Evolutionary conservation across 2,329 filamentous ascomycete genomes (phyloP).

Genomic region (Cladophialophora carrionii): DNA sequence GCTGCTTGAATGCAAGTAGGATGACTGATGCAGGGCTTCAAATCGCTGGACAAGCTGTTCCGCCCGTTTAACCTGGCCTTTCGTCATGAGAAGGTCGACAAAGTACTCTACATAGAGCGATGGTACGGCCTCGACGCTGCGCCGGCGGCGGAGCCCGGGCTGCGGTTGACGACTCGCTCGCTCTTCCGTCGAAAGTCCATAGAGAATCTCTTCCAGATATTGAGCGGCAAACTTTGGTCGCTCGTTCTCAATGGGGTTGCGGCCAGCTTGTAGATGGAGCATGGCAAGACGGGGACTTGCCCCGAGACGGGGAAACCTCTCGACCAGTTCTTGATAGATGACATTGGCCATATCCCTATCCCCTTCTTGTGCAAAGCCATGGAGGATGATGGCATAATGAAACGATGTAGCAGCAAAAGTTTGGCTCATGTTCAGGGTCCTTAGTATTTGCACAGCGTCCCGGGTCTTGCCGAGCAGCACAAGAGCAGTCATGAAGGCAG

Average conservation of each 20-base stretch:
- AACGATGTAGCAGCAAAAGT: conserved; percentile 48
- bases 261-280: conserved; percentile 44
- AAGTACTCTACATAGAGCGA: conserved; percentile 59
- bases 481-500: conserved; percentile 63
- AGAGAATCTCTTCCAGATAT: conserved; percentile 46
- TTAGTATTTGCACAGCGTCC: conserved; percentile 58
- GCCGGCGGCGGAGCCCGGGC: conserved; percentile 42
- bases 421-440: conserved; percentile 45
- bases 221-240: conserved; percentile 38
- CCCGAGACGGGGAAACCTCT: conserved; percentile 44
- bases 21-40: conserved; percentile 41
- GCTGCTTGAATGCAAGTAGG: conserved; percentile 20
- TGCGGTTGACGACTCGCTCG: conserved; percentile 50
- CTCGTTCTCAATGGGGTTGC: conserved; percentile 28
- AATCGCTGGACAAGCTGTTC: conserved; percentile 62
- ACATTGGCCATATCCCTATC: conserved; percentile 54
- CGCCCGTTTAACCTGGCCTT: conserved; percentile 53
- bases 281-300: conserved; percentile 45
- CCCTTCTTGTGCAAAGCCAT: conserved; percentile 56
- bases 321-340: conserved; percentile 52
- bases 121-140: conserved; percentile 50
- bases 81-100: conserved; percentile 58
- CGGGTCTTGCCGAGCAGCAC: conserved; percentile 57
- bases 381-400: conserved; percentile 53
- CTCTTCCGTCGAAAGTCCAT: conserved; percentile 47